Base-by-base conservation (phyloP, 163 green algal genomes). In the Scenedesmus sp. region DNA sequence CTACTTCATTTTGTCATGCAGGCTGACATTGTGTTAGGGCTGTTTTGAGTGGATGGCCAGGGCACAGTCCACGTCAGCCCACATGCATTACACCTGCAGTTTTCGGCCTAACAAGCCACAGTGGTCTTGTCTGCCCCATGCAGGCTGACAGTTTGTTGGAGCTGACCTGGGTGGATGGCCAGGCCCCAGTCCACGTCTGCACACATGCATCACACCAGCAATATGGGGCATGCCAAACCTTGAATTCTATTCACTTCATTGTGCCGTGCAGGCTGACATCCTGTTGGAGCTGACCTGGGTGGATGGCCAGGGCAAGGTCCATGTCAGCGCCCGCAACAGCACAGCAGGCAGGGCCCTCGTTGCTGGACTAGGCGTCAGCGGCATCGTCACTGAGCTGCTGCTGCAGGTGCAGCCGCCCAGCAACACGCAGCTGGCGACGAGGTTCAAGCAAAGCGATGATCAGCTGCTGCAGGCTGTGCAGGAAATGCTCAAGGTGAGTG, bases 211-310 rank as follows among this genome's bases (percentile, higher is more conserved):
- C 34, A 46, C 34, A 46, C 34, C 34, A 46, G 34, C 34, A 46
- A 46, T 46, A 46, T 46, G 34, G 34, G 34, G 34, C 34, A 46
- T 46, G 34, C 34, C 34, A 46, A 46, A 46, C 34, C 34, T 46
- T 46, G 34, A 46, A 46, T 46, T 46, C 34, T 46, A 46, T 46
- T 46, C 34, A 46, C 34, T 46, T 46, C 34, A 46, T 76, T 52
- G 1, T 79, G 15, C 46, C 23, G 12, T 15, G 70, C 84, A 93
- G 90, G 85, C 4, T 83, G 90, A 93, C 66, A 91, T 91, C 3
- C 1, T 93, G 76, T 23, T 91, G 20, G 59, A 88, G 76, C 4
- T 93, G 60, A 93, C 90, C 4, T 93, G 90, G 90, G 90, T 93
- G 46, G 90, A 93, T 67, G 90, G 70, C 0, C 66, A 26, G 3